These are phyloP conservation scores for Citrus mangshanensis DNA, from an alignment of 345 rosid genomes.

Conservation along the genomic window DNA sequence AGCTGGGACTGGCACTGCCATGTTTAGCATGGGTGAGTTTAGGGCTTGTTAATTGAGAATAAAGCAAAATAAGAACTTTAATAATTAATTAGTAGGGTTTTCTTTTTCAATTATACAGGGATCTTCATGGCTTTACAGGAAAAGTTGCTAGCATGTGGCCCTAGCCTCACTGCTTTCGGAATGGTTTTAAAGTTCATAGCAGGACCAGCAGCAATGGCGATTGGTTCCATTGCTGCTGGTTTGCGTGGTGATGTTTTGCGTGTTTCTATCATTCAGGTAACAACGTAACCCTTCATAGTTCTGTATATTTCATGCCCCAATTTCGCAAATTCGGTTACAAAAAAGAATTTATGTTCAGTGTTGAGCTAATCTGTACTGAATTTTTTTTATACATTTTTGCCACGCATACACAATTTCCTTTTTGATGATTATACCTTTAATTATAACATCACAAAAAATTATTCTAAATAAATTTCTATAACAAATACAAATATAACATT, in stretches of 20 bases:
- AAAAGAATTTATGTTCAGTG: neutral
- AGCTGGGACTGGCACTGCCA: conserved; percentile 93
- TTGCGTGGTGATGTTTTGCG: conserved; percentile 69
- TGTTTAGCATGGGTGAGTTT: conserved; percentile 84
- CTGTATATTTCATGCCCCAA: neutral
- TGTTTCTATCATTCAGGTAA: conserved; percentile 70
- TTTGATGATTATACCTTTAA: too few relatives aligned
- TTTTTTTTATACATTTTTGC: too few relatives aligned
- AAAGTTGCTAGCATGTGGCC: conserved; percentile 71
- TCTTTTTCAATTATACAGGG: conserved; percentile 36
- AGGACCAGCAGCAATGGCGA: conserved; percentile 77
- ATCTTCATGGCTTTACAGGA: conserved; percentile 84
- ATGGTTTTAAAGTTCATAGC: conserved; percentile 66
- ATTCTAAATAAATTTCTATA: too few relatives aligned
- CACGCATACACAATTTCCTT: too few relatives aligned
- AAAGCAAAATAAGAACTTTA: too few relatives aligned
- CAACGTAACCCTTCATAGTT: neutral
- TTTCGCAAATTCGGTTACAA: neutral
- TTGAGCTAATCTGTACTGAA: too few relatives aligned
- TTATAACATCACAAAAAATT: too few relatives aligned
- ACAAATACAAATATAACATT: too few relatives aligned
- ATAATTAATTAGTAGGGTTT: neutral
- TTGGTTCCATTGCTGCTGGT: conserved; percentile 60
- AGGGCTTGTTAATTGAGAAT: neutral
- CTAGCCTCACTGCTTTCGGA: conserved; percentile 44